Conservation (phyloP, 257 asterid genomes). For the Fraxinus cuspidata region DNA sequence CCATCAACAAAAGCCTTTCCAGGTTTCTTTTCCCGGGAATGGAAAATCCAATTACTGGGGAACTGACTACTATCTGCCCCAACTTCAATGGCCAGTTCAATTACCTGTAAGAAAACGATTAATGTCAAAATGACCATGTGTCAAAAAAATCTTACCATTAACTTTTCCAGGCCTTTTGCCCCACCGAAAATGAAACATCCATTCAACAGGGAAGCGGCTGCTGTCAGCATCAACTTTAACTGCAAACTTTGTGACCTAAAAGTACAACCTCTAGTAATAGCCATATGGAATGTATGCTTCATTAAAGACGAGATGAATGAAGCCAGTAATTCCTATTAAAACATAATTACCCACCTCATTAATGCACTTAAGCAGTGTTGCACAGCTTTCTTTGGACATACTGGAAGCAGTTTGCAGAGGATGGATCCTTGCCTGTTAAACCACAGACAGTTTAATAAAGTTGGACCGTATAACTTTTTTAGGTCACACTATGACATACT, state of each 20-base stretch:
- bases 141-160: slow-evolving; percentile 65
- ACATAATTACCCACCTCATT: slow-evolving; percentile 58
- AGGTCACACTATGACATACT: slow-evolving; percentile 3
- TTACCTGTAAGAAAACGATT: slow-evolving; percentile 74
- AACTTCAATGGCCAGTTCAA: slow-evolving; percentile 72
- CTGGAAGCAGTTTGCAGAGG: slow-evolving; percentile 79
- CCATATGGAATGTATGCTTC: slow-evolving; percentile 31
- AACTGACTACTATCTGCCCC: slow-evolving; percentile 94
- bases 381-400: slow-evolving; percentile 70
- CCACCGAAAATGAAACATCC: slow-evolving; percentile 99
- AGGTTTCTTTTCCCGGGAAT: slow-evolving; percentile 92
- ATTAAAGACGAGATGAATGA: slow-evolving; percentile 19
- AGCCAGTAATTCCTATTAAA: slow-evolving; percentile 13
- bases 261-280: slow-evolving; percentile 52
- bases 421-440: slow-evolving; percentile 84
- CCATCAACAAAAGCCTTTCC: slow-evolving; percentile 94
- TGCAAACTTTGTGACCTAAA: slow-evolving; percentile 74
- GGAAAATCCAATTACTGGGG: slow-evolving; percentile 94
- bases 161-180: slow-evolving; percentile 92
- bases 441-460: slow-evolving; percentile 15
- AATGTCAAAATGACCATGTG: slow-evolving; percentile 40
- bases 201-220: slow-evolving; percentile 79
- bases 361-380: slow-evolving; percentile 75
- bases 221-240: slow-evolving; percentile 88
- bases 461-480: background rate